Base-by-base conservation (phyloP, 164 flowering plant genomes). In the Magnolia sinica region DNA sequence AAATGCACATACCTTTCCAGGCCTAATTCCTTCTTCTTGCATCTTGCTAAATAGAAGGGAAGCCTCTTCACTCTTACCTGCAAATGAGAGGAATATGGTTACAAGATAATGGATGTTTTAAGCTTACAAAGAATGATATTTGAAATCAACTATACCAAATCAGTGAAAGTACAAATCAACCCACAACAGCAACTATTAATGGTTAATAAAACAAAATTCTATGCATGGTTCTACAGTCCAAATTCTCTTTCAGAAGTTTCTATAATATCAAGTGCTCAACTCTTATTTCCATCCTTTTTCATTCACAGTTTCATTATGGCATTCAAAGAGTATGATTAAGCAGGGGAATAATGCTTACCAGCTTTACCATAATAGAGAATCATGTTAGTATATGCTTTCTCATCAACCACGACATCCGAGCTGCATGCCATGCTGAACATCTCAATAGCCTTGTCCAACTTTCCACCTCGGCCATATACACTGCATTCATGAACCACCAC, bases 361-460 rank as follows among this genome's bases (percentile, higher is more conserved):
- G 97, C 94, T 85, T 93, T 95, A 76, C 98, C 98, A 78, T 87
- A 90, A 77, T 79, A 86, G 85, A 85, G 75, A 70, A 95, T 92
- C 84, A 95, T 73, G 81, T 91, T 93, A 55, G 91, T 87, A 82
- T 92, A 92, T 65, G 87, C 85, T 80, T 92, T 93, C 87, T 93
- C 98, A 87, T 93, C 98, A 76, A 88, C 76, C 49, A 82, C 20
- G 65, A 86, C 37, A 55, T 87, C 90, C 81, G 66, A 80, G 67
- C 78, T 76, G 71, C 82, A 79, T 66, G 91, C 98, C 76, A 73
- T 83, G 73, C 86, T 83, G 77, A 95, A 89, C 82, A 88, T 84
- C 85, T 92, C 91, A 7, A 86, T 81, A 70, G 96, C 98, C 78
- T 90, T 88, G 52, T 91, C 94, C 80, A 92, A 75, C 77, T 91